Evolutionary conservation across 164 flowering plant species (phyloP), one percentile per base, ranked within the genome.

Genomic region (Stephania yunnanensis): DNA sequence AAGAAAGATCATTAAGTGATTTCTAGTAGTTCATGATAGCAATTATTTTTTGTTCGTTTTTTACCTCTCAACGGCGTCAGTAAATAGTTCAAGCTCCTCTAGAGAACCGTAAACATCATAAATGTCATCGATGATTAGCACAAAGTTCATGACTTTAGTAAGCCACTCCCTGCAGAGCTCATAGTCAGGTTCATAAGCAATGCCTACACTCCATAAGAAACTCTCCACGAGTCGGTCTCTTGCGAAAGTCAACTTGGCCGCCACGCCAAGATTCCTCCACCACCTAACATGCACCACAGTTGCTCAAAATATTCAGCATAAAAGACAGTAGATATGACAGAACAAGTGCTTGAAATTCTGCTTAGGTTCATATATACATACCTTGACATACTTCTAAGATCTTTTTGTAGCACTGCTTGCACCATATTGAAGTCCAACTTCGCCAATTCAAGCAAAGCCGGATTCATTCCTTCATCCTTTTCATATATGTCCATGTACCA

Each of bases 101-200:
- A 74, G n/a, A 4, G 74, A 63, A 22, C 77, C 77, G 19, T 65
- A 78, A 13, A 74, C 30, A 66, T 77, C 86, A 31, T 85, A 87
- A 17, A 85, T 36, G 71, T 87, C 89, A 73, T 87, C 87, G 1
- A 85, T 71, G 9, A 13, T 68, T 22, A 45, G 22, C 19, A 44
- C 36, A 10, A 72, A 17, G 7, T 7, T 46, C 17, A 58, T 44
- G 8, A 52, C 17, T 67, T 77, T 77, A 5, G 79, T 72, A 1
- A 67, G 4, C 55, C 63, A 15, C 52, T 48, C 45, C 45, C 75
- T 72, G 11, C 71, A 71, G 30, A 12, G 4, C 9, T 13, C 44
- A 46, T 30, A 52, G 11, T 50, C 53, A 1, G 79, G 75, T 7
- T 73, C 68, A 3, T n/a, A 36, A n/a, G 50, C 0, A n/a, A 72